Conservation (phyloP, 306 rosid genomes). For the Cicer pinnatifidum region DNA sequence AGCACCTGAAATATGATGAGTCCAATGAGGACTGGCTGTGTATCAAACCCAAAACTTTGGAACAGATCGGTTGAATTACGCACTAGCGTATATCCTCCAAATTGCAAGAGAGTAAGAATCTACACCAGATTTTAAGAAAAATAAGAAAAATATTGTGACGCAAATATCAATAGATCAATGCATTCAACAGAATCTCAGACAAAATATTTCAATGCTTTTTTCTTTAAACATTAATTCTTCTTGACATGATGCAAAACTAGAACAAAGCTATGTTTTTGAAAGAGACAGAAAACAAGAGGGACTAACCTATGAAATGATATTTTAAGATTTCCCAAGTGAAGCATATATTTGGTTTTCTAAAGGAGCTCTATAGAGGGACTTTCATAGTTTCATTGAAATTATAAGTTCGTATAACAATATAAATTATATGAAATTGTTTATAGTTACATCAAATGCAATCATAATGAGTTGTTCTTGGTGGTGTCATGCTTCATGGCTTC, state of each 20-base stretch:
- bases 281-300: slow-evolving; percentile 17
- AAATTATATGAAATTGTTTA: background rate
- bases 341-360: slow-evolving; percentile 21
- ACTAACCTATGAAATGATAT: slow-evolving; percentile 2
- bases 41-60: slow-evolving; percentile 89
- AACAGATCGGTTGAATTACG: slow-evolving; percentile 85
- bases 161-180: slow-evolving; percentile 19
- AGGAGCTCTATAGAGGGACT: slow-evolving; percentile 8
- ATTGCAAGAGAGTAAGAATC: slow-evolving; percentile 94
- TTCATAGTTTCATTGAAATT: slow-evolving; percentile 1
- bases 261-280: slow-evolving; percentile 26
- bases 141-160: slow-evolving; percentile 37
- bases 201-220: slow-evolving; percentile 29
- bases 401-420: background rate
- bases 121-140: slow-evolving; percentile 47
- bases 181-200: slow-evolving; percentile 18
- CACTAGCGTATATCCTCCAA: slow-evolving; percentile 96
- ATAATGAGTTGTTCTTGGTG: background rate
- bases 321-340: slow-evolving; percentile 36
- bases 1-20: slow-evolving; percentile 89
- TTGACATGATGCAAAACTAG: slow-evolving; percentile 24
- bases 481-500: slow-evolving; percentile 27
- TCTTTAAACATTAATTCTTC: slow-evolving; percentile 5
- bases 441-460: slow-evolving; percentile 1
- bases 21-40: slow-evolving; percentile 95